Evolutionary conservation across 495 filamentous ascomycete species (phyloP).

Genomic region (Neurospora pannonica): DNA sequence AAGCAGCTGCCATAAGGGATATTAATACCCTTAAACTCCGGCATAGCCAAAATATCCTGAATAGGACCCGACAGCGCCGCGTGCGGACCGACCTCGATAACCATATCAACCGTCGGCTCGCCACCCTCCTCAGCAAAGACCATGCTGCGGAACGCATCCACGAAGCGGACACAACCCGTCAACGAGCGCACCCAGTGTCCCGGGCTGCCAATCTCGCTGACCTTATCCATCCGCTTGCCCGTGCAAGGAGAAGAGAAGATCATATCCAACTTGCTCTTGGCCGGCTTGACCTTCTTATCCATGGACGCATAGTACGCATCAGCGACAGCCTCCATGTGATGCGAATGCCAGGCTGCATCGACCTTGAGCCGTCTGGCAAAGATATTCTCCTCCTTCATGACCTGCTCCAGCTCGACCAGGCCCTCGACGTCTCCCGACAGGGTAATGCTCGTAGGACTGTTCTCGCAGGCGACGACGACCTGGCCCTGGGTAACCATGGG

Average conservation of each 20-base stretch:
- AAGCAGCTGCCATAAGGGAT: slow-evolving; percentile 21
- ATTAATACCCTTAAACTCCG: slow-evolving; percentile 8
- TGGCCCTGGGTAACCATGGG: slow-evolving; percentile 11
- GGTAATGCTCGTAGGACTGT: slow-evolving; percentile 38
- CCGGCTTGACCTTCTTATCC: slow-evolving; percentile 14
- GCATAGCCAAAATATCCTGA: slow-evolving; percentile 35
- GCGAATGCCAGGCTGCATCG: slow-evolving; percentile 34
- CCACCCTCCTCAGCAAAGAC: slow-evolving; percentile 6
- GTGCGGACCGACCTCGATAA: slow-evolving; percentile 31
- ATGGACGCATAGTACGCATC: slow-evolving; percentile 24
- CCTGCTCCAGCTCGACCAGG: slow-evolving; percentile 24
- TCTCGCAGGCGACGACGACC: slow-evolving; percentile 37
- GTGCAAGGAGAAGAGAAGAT: slow-evolving; percentile 18
- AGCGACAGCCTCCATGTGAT: slow-evolving; percentile 33
- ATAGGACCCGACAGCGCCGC: slow-evolving; percentile 43
- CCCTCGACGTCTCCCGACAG: slow-evolving; percentile 30
- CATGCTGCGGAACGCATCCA: slow-evolving; percentile 28
- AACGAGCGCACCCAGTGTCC: slow-evolving; percentile 39
- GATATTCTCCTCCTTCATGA: slow-evolving; percentile 19
- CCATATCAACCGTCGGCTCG: slow-evolving; percentile 17
- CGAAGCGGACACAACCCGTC: slow-evolving; percentile 34
- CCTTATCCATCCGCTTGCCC: slow-evolving; percentile 11
- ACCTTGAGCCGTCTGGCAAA: slow-evolving; percentile 30
- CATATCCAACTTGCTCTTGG: slow-evolving; percentile 9
- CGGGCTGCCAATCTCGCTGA: slow-evolving; percentile 16